phyloP scores from a whole-genome alignment of 2,329 filamentous ascomycete genomes.

The Epichloe baconii region DNA sequence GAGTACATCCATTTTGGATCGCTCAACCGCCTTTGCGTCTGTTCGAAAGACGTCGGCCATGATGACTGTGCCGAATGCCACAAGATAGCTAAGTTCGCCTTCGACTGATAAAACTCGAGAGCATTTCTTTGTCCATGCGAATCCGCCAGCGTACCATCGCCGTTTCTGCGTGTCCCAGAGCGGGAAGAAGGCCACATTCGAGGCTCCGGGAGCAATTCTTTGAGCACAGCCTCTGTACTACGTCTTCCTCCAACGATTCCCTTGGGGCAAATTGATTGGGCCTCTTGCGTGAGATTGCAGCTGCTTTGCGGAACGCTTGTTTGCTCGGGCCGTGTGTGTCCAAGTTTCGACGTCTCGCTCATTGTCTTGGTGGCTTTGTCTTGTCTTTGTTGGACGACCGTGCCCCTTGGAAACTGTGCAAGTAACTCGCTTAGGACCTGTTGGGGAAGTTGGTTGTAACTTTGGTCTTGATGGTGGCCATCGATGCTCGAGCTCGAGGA shows the following conservation, averaged over 20 bases:
- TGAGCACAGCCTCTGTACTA: conserved; percentile 13
- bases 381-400: background rate
- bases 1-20: conserved; percentile 44
- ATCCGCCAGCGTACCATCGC: conserved; percentile 35
- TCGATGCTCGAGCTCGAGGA: conserved; percentile 21
- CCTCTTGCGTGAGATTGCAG: background rate
- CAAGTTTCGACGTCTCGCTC: background rate
- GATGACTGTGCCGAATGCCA: conserved; percentile 38
- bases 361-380: background rate
- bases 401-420: conserved; percentile 1
- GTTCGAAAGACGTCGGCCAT: conserved; percentile 43
- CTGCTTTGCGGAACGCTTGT: background rate
- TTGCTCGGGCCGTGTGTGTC: background rate
- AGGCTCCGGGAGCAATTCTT: conserved; percentile 26
- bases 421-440: conserved; percentile 2
- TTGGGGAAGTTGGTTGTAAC: conserved; percentile 1
- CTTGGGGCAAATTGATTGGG: background rate
- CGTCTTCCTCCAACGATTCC: background rate
- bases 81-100: conserved; percentile 37
- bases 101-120: conserved; percentile 30
- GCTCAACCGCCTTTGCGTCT: conserved; percentile 23
- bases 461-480: conserved; percentile 9
- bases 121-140: conserved; percentile 32
- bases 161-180: conserved; percentile 33
- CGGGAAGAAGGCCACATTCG: conserved; percentile 34